These are phyloP conservation scores for Astrothelium subdiscretum DNA, from an alignment of 495 filamentous ascomycete species.

Conservation along the genomic window DNA sequence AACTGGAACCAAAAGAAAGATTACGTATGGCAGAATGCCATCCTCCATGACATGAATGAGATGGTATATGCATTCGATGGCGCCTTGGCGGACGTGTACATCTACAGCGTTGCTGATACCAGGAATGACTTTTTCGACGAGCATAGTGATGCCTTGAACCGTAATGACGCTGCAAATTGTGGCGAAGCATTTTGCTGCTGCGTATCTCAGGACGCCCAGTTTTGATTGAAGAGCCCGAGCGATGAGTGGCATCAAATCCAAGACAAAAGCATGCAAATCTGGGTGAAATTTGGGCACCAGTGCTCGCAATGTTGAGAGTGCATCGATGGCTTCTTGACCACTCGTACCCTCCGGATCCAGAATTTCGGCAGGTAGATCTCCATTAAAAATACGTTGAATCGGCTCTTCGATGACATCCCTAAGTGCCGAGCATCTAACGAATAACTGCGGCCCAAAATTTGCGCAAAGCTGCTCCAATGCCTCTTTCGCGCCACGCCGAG, in stretches of 20 bases:
- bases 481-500: constrained; percentile 84
- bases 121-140: constrained; percentile 87
- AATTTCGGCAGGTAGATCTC: constrained; percentile 55
- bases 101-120: constrained; percentile 81
- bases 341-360: constrained; percentile 54
- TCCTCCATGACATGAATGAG: constrained; percentile 98
- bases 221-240: constrained; percentile 75
- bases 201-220: constrained; percentile 85
- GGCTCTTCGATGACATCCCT: constrained; percentile 68
- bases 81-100: constrained; percentile 77
- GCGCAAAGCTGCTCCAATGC: constrained; percentile 76
- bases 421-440: constrained; percentile 71
- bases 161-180: constrained; percentile 94
- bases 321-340: constrained; percentile 89
- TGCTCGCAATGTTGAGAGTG: constrained; percentile 80
- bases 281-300: constrained; percentile 72
- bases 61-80: constrained; percentile 86
- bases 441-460: constrained; percentile 63
- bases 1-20: constrained; percentile 97
- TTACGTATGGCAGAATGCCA: constrained; percentile 88
- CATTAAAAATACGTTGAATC: constrained; percentile 61
- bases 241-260: constrained; percentile 73
- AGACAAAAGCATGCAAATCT: constrained; percentile 62
- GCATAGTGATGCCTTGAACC: constrained; percentile 85
- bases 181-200: constrained; percentile 93